A percentile compares a stretch with the other conserved stretches of the same genome.
These are phyloP conservation scores for Leptoxyphium fumago DNA, from an alignment of 2,329 filamentous ascomycete genomes.

Conservation along the genomic window DNA sequence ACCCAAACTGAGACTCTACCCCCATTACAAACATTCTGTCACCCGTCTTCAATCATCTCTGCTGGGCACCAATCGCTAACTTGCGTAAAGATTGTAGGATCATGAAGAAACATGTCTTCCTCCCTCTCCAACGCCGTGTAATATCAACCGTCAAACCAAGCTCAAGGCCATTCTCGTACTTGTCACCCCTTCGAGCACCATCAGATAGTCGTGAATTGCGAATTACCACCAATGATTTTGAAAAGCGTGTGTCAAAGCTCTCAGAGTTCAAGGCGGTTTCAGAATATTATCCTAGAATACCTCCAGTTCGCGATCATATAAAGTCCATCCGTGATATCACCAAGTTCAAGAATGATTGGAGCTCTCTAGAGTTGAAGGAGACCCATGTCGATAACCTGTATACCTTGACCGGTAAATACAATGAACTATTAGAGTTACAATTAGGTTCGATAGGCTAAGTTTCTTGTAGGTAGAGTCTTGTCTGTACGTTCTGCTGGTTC, in stretches of 20 bases:
- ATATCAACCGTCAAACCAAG: conserved; percentile 25
- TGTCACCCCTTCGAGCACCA: not conserved
- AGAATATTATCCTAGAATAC: conserved; percentile 42
- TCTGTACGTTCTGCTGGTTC: conserved; percentile 57
- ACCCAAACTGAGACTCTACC: conserved; percentile 18
- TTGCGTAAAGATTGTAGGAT: conserved; percentile 8
- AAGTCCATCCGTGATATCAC: not conserved
- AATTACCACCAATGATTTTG: conserved; percentile 24
- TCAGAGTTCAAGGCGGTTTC: conserved; percentile 32
- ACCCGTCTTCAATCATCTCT: conserved; percentile 36
- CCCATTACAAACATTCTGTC: conserved; percentile 29
- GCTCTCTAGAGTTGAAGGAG: conserved; percentile 11
- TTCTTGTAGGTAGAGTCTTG: conserved; percentile 50
- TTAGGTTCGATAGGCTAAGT: not conserved
- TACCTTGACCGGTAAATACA: not conserved
- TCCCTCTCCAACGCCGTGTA: conserved; percentile 40
- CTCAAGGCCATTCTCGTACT: conserved; percentile 14
- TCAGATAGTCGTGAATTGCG: conserved; percentile 32
- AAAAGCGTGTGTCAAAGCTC: conserved; percentile 41
- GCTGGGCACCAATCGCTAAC: conserved; percentile 1
- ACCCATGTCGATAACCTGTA: not conserved
- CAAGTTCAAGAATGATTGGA: conserved; percentile 15
- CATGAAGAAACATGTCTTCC: conserved; percentile 30
- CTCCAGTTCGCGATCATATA: conserved; percentile 6
- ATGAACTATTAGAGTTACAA: no score